Conservation (phyloP, 495 filamentous ascomycete species). For the Aspergillus ellipticus region DNA sequence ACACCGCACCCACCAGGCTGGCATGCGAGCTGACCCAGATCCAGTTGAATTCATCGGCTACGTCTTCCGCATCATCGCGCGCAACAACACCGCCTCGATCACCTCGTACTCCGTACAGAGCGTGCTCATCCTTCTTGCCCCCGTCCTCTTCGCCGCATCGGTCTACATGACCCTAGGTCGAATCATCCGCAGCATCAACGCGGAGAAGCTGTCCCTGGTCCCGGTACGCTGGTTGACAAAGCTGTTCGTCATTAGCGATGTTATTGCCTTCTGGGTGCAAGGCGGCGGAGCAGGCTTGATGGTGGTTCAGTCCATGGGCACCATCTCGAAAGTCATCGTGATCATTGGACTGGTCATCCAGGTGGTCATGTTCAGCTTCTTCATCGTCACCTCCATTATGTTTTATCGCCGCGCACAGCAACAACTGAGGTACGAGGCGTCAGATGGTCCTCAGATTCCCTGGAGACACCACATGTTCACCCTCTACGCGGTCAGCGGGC, state of each 20-base stretch:
- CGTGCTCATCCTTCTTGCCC: slow-evolving; percentile 28
- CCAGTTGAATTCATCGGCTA: slow-evolving; percentile 50
- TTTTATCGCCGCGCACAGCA: slow-evolving; percentile 26
- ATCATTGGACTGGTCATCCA: slow-evolving; percentile 33
- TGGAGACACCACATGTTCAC: slow-evolving; percentile 41
- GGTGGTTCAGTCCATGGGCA: neutral
- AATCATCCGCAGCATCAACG: slow-evolving; percentile 37
- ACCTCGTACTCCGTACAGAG: slow-evolving; percentile 24
- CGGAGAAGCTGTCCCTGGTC: slow-evolving; percentile 22
- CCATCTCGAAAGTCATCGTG: slow-evolving; percentile 19
- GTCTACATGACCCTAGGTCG: slow-evolving; percentile 53
- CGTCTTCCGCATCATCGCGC: slow-evolving; percentile 25
- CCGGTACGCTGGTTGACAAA: slow-evolving; percentile 13
- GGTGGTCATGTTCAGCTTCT: slow-evolving; percentile 32
- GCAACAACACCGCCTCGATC: slow-evolving; percentile 17
- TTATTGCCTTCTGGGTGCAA: slow-evolving; percentile 20
- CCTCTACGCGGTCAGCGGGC: slow-evolving; percentile 43
- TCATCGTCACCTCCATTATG: slow-evolving; percentile 23
- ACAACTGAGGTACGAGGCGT: neutral
- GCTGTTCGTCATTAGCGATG: slow-evolving; percentile 22
- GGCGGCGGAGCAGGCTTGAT: slow-evolving; percentile 14
- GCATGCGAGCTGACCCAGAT: neutral
- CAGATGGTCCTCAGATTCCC: slow-evolving; percentile 8
- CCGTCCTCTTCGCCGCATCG: slow-evolving; percentile 43
- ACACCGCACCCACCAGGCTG: neutral